A percentile compares a stretch with the other conserved stretches of the same genome.
These are phyloP conservation scores for Pseudogymnoascus sp. DNA, from an alignment of 2,329 filamentous ascomycete genomes.

Conservation along the genomic window DNA sequence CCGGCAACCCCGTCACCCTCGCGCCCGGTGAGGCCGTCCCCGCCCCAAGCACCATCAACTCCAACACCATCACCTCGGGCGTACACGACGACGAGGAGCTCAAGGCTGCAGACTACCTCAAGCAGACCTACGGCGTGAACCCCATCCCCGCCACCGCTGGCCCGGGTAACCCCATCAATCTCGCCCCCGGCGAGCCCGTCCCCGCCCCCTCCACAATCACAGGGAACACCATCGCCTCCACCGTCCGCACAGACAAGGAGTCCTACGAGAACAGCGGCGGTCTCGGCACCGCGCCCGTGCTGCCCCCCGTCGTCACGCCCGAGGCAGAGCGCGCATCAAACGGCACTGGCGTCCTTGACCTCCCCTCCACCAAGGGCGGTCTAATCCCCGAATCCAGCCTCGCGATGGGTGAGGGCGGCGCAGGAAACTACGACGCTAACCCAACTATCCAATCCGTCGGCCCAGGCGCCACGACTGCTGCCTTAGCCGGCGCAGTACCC, in stretches of 20 bases:
- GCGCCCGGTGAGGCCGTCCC: conserved; percentile 77
- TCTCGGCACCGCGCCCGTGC: conserved; percentile 31
- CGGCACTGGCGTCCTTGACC: conserved; percentile 35
- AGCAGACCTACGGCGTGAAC: conserved; percentile 47
- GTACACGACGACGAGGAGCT: conserved; percentile 77
- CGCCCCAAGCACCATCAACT: conserved; percentile 54
- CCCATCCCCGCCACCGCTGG: conserved; percentile 57
- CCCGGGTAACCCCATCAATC: conserved; percentile 69
- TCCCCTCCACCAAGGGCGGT: conserved; percentile 48
- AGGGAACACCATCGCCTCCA: conserved; percentile 59
- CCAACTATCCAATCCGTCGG: conserved; percentile 37
- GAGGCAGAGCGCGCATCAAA: conserved; percentile 28
- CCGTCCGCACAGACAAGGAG: conserved; percentile 72
- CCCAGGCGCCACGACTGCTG: conserved; percentile 37
- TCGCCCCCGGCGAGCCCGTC: conserved; percentile 74
- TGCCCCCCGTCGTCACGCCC: conserved; percentile 36
- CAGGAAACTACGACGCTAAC: conserved; percentile 46
- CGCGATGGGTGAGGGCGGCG: conserved; percentile 46
- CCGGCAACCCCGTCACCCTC: conserved; percentile 73
- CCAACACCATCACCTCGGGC: conserved; percentile 55
- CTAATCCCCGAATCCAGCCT: conserved; percentile 79
- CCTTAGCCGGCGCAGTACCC: conserved; percentile 37
- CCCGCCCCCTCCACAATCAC: conserved; percentile 60
- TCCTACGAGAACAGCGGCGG: conserved; percentile 79
- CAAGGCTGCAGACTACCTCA: conserved; percentile 43